Base-by-base conservation (phyloP, 345 rosid genomes). In the Diplotaxis tenuifolia region DNA sequence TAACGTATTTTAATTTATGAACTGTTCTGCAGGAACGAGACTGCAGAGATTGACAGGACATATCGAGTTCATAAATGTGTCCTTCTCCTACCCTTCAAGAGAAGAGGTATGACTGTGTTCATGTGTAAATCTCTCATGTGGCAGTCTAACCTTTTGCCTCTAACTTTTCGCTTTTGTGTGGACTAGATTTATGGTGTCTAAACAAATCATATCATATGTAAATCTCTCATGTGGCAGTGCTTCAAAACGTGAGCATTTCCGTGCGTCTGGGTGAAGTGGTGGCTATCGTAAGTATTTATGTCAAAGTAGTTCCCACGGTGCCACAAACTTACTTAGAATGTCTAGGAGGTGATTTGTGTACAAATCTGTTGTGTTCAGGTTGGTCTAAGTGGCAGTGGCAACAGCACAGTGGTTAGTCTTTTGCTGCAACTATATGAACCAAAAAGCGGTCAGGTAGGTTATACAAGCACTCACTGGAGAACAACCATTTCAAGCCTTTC, bases 381-480 rank as follows among this genome's bases (percentile, higher is more conserved):
- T 79, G 97, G 99, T 74, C 95, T 94, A 23, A 94, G 99, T 77
- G 99, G 99, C 65, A 94, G 97, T 78, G 99, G 99, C 76, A 94
- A 91, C 74, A 94, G 99, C 86, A 88, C 97, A 54, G 22, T 94
- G 71, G 96, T 94, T 73, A 91, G 74, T 86, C 93, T 94, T 32
- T 79, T 91, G 86, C 91, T 91, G 38, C 96, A n/a, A n/a, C n/a
- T n/a, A n/a, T n/a, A n/a, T 73, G 88, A 89, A 78, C 98, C 98
- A 77, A 87, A 88, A 57, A 53, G 77, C 68, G 97, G 98, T 69
- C 95, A 91, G 96, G 98, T 94, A 77, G 68, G 14, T 54, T 72
- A 28, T 28, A 42, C 74, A 62, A 62, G n/a, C n/a, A 12, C 16
- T 62, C 49, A 18, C 31, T 14, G 34, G 28, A 21, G 19, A 67